Base-by-base conservation (phyloP, 2,329 filamentous ascomycete species). In the Exophiala bonariae region DNA sequence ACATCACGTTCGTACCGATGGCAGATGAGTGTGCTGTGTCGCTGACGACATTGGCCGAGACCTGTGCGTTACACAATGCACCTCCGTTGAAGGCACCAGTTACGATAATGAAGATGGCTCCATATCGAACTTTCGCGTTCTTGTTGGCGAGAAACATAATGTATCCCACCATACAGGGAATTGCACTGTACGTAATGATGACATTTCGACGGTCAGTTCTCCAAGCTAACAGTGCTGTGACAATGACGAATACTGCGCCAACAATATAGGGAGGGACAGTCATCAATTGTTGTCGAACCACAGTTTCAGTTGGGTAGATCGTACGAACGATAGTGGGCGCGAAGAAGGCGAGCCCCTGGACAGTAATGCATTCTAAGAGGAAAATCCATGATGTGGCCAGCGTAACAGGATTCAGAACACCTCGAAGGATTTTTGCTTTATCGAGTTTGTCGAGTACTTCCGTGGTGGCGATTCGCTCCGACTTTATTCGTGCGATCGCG, bases 191-290 rank as follows among this genome's bases (percentile, higher is more conserved):
- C 37, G 85, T 75, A 60, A 87, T 76, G 63, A 86, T 81, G 36
- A 84, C 70, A 30, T 79, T 73, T 7, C 85, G 76, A 1, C 67
- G 68, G 59, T 87, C 82, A 45, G 76, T 68, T 10, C 77, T 75
- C 77, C 80, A 85, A 60, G 77, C 81, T 3, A 84, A 61, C 46
- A 78, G 79, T 0, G 83, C 82, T 40, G 87, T 69, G 0, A 82
- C 61, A 0, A 88, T 47, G 0, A 80, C 83, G 64, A 86, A 86
- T 62, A 87, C 80, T 0, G 61, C 83, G 0, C 85, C 85, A 0
- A 87, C 79, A 0, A 83, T 66, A 58, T 88, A 89, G 0, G 85
- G 85, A 0, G 85, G 86, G 0, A 87, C 85, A 0, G 84, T 87
- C 52, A 79, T 79, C 1, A 88, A 77, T 64, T 89, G 86, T 61